Evolutionary conservation across 345 rosid species (phyloP).

Genomic region (Mallotus nudiflorus): DNA sequence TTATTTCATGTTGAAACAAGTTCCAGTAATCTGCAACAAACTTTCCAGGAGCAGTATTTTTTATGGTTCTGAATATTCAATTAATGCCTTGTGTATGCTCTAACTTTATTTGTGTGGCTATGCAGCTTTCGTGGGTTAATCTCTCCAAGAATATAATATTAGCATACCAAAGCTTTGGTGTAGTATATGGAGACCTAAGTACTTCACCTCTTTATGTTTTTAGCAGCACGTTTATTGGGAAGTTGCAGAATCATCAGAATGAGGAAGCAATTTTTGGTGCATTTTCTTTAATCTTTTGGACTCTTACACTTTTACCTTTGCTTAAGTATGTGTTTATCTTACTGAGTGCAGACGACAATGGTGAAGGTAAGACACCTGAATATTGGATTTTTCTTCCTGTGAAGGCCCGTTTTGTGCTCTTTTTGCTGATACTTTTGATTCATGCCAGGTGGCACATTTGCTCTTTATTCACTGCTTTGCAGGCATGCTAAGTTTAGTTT

Average conservation of each 20-base stretch:
- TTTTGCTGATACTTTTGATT: conserved; percentile 25
- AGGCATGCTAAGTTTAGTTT: conserved; percentile 84
- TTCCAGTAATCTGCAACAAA: neutral
- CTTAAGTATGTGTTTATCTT: conserved; percentile 63
- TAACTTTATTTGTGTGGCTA: conserved; percentile 20
- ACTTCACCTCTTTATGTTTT: conserved; percentile 92
- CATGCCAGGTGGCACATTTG: conserved; percentile 79
- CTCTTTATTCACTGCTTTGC: conserved; percentile 87
- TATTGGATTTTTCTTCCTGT: neutral
- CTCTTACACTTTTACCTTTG: conserved; percentile 73
- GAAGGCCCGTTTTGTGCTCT: neutral
- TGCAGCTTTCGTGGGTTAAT: conserved; percentile 71
- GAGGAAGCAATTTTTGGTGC: conserved; percentile 79
- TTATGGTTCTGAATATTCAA: neutral
- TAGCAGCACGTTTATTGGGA: conserved; percentile 55
- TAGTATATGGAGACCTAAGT: conserved; percentile 81
- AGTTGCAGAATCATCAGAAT: conserved; percentile 46
- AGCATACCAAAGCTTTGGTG: conserved; percentile 93
- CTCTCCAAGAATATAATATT: conserved; percentile 63
- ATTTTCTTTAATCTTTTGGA: conserved; percentile 91
- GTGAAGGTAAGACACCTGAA: conserved; percentile 59
- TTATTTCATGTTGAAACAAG: neutral
- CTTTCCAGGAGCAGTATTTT: neutral
- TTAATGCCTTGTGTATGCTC: neutral
- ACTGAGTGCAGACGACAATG: conserved; percentile 75